Evolutionary conservation across 1,139 yeast genomes (phyloP).

Genomic region (Candida sojae): DNA sequence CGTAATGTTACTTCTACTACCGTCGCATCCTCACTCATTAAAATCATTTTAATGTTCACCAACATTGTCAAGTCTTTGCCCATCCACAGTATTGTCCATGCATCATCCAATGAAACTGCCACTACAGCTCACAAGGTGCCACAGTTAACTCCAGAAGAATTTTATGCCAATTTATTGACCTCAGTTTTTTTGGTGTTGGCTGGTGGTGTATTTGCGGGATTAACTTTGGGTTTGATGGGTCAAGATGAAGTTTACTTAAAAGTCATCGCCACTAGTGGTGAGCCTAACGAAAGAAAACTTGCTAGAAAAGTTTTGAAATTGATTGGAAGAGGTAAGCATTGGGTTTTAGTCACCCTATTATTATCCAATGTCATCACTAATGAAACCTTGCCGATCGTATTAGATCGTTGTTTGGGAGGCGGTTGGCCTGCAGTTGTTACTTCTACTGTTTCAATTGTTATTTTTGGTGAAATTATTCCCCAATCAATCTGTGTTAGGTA

Average conservation of each 20-base stretch:
- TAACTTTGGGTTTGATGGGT: conserved; percentile 95
- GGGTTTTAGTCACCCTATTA: conserved; percentile 93
- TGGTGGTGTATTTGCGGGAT: conserved; percentile 96
- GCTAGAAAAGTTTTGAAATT: conserved; percentile 76
- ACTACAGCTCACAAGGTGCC: conserved; percentile 8
- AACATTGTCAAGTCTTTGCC: conserved; percentile 34
- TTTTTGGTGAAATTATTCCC: conserved; percentile 96
- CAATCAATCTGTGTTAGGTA: conserved; percentile 91
- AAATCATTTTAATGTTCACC: conserved; percentile 18
- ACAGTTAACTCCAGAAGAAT: conserved; percentile 40
- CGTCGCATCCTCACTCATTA: conserved; percentile 18
- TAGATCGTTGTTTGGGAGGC: conserved; percentile 91
- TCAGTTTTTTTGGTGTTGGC: conserved; percentile 73
- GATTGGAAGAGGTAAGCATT: conserved; percentile 86
- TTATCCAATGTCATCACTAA: conserved; percentile 90
- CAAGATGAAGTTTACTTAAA: conserved; percentile 91
- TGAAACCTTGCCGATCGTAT: conserved; percentile 91
- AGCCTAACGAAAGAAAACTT: conserved; percentile 59
- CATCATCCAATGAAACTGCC: conserved; percentile 8
- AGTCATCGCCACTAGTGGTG: conserved; percentile 65
- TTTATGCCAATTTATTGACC: conserved; percentile 56
- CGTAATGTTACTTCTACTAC: conserved; percentile 20
- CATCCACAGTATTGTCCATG: conserved; percentile 10
- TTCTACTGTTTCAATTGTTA: conserved; percentile 88
- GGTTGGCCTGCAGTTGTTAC: conserved; percentile 97